Evolutionary conservation across 306 rosid genomes (phyloP).

Genomic region (Begonia masoniana): DNA sequence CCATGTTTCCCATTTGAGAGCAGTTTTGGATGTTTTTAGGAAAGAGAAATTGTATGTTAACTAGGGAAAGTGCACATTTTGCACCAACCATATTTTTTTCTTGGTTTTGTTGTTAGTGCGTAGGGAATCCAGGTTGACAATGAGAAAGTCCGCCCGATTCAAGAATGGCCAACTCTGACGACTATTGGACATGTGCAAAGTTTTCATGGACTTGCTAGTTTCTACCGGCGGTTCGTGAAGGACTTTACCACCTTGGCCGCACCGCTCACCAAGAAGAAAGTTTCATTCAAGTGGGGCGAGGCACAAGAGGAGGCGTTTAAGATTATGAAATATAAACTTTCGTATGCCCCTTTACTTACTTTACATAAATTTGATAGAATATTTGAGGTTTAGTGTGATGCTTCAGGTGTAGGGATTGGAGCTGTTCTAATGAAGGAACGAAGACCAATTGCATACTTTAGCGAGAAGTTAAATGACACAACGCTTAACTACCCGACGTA

Average conservation of each 20-base stretch:
- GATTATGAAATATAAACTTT: neutral
- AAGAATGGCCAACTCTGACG: slow-evolving; percentile 1
- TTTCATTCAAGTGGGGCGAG: slow-evolving; percentile 2
- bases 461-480: neutral
- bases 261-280: slow-evolving; percentile 2
- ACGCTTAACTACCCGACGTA: neutral
- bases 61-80: neutral
- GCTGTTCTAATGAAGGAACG: neutral
- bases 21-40: neutral
- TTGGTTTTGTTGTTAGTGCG: slow-evolving; percentile 3
- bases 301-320: slow-evolving; percentile 3
- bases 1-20: neutral
- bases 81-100: neutral
- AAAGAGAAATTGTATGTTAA: slow-evolving; percentile 3
- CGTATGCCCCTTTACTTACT: neutral
- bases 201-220: slow-evolving; percentile 7
- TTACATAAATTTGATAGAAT: neutral
- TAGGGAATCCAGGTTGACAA: slow-evolving; percentile 1
- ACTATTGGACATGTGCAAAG: neutral
- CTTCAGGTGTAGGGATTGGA: neutral
- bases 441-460: neutral
- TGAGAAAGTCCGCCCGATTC: neutral
- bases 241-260: neutral
- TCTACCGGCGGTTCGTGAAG: slow-evolving; percentile 1
- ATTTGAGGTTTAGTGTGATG: neutral